phyloP scores from a whole-genome alignment of 208 protist genomes.

The Crithidia fasciculata region DNA sequence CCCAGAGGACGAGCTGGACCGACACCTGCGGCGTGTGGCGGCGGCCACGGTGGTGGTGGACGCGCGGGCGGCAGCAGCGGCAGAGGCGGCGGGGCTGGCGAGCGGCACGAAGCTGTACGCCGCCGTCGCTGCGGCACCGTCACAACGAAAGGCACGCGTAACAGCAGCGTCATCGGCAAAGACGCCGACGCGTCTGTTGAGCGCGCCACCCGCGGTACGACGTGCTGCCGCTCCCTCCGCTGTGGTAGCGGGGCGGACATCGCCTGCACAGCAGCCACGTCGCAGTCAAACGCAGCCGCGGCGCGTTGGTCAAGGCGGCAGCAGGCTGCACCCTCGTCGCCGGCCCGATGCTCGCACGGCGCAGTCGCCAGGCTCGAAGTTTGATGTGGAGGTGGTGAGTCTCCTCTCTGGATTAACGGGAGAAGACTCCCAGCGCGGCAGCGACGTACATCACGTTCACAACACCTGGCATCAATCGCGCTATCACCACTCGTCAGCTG shows the following conservation, averaged over 20 bases:
- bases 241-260: too few relatives aligned
- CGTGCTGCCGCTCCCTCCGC: too few relatives aligned
- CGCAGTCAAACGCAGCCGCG: background rate
- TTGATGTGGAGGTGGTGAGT: slow-evolving; percentile 30
- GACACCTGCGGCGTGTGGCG: slow-evolving; percentile 1
- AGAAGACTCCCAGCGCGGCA: too few relatives aligned
- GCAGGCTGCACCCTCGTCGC: too few relatives aligned
- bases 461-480: background rate
- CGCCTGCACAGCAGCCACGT: too few relatives aligned
- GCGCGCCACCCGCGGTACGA: background rate
- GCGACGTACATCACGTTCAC: too few relatives aligned
- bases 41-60: slow-evolving; percentile 10
- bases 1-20: slow-evolving; percentile 22
- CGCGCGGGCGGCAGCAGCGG: slow-evolving; percentile 7
- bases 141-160: background rate
- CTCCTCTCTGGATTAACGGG: background rate
- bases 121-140: background rate
- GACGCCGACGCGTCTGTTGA: background rate
- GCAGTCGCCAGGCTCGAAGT: background rate
- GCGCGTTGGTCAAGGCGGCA: background rate
- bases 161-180: background rate
- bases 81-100: slow-evolving; percentile 11
- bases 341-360: too few relatives aligned
- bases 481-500: background rate
- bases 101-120: slow-evolving; percentile 22